phyloP scores from a whole-genome alignment of 768 basidiomycete species.

The Saitozyma podzolica region DNA sequence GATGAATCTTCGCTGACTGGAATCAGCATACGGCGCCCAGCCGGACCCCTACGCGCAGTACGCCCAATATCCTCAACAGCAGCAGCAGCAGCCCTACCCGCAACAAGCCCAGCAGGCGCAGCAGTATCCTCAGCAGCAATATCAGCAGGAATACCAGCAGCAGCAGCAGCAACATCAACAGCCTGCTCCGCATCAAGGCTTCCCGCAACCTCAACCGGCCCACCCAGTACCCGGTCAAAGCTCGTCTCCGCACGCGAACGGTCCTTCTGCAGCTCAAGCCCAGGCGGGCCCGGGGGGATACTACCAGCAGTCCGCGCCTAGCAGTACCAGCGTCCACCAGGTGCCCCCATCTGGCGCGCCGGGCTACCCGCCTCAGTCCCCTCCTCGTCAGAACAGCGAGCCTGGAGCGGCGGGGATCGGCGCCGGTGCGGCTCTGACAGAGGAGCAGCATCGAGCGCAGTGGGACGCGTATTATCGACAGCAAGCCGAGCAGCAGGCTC shows the following conservation, averaged over 20 bases:
- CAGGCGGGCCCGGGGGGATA: conserved; percentile 8
- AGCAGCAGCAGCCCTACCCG: conserved; percentile 11
- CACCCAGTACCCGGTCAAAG: background rate
- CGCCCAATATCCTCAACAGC: conserved; percentile 33
- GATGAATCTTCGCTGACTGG: no score
- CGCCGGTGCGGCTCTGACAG: conserved; percentile 48
- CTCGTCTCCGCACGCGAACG: background rate
- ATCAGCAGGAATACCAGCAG: conserved; percentile 11
- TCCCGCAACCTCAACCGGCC: conserved; percentile 11
- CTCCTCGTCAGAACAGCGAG: conserved; percentile 48
- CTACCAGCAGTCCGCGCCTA: conserved; percentile 40
- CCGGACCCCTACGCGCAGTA: conserved; percentile 45
- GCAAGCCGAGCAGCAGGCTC: conserved; percentile 40
- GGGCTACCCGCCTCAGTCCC: conserved; percentile 36
- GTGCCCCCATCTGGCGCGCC: conserved; percentile 3
- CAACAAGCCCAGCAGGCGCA: conserved; percentile 15
- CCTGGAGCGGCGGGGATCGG: conserved; percentile 52
- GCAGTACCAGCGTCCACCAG: background rate
- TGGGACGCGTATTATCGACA: conserved; percentile 52
- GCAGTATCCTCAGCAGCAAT: conserved; percentile 3
- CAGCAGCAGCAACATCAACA: conserved; percentile 9
- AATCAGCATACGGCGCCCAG: conserved; percentile 3
- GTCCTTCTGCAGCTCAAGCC: background rate
- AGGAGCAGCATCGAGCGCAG: conserved; percentile 48
- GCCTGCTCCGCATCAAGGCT: conserved; percentile 12